Evolutionary conservation across 768 basidiomycete genomes (phyloP).

Genomic region (Lentinula guzmanii): DNA sequence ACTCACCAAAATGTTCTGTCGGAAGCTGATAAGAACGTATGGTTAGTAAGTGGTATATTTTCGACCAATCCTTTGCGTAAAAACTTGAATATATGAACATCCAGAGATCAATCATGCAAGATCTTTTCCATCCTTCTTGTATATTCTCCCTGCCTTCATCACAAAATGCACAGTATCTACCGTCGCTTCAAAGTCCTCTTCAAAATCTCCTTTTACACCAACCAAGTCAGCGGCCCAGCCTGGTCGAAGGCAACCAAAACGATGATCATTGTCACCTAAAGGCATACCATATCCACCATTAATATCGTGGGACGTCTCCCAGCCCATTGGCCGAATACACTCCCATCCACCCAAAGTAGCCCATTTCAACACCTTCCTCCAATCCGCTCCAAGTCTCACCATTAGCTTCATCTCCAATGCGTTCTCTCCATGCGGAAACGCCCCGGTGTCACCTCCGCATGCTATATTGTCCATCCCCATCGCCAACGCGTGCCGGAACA

Average conservation of each 20-base stretch:
- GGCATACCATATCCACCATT: slow-evolving; percentile 17
- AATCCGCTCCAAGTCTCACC: slow-evolving; percentile 48
- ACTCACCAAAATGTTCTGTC: no score
- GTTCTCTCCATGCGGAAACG: slow-evolving; percentile 57
- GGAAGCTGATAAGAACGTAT: no score
- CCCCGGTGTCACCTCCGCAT: slow-evolving; percentile 62
- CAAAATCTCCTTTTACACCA: slow-evolving; percentile 31
- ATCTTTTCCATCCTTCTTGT: slow-evolving; percentile 30
- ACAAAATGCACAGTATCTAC: slow-evolving; percentile 44
- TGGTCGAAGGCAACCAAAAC: slow-evolving; percentile 45
- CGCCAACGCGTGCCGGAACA: slow-evolving; percentile 41
- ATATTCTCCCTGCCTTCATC: slow-evolving; percentile 51
- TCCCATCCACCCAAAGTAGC: slow-evolving; percentile 56
- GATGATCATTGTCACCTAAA: slow-evolving; percentile 43
- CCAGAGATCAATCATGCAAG: neutral
- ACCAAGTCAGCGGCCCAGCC: slow-evolving; percentile 53
- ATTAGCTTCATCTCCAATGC: slow-evolving; percentile 56
- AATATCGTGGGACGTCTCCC: slow-evolving; percentile 30
- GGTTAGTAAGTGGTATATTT: no score
- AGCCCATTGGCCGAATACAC: slow-evolving; percentile 40
- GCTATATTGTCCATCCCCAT: slow-evolving; percentile 42
- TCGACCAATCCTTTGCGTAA: no score
- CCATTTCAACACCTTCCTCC: slow-evolving; percentile 50
- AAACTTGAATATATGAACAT: no score
- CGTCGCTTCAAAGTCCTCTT: slow-evolving; percentile 39